A percentile compares a stretch with the other conserved stretches of the same genome.
Conservation (phyloP, 441 rosid species). For the Breynia disticha region DNA sequence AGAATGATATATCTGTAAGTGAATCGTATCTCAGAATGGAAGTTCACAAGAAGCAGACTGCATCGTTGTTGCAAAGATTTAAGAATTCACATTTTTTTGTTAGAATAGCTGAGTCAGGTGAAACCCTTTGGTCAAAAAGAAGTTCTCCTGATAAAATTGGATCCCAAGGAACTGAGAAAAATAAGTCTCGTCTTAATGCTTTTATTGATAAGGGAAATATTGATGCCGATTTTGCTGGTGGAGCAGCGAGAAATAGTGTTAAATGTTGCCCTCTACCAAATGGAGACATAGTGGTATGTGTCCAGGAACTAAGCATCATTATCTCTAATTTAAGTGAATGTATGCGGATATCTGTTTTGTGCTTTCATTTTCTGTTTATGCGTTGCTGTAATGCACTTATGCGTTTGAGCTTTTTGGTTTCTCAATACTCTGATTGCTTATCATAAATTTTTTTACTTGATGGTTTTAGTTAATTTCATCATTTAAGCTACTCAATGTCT, state of each 20-base stretch:
- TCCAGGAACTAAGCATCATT: constrained; percentile 11
- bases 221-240: constrained; percentile 73
- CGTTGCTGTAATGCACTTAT: neutral
- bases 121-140: constrained; percentile 81
- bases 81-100: constrained; percentile 89
- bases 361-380: neutral
- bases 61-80: constrained; percentile 63
- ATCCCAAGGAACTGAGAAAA: constrained; percentile 22
- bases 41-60: constrained; percentile 67
- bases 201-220: constrained; percentile 75
- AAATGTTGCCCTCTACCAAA: constrained; percentile 72
- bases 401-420: too few species aligned
- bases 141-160: constrained; percentile 27
- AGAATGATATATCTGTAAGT: constrained; percentile 53
- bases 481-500: constrained; percentile 36
- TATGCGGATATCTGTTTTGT: neutral
- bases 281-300: constrained; percentile 96
- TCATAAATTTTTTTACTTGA: neutral
- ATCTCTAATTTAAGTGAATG: neutral
- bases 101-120: constrained; percentile 80
- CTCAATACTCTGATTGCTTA: too few species aligned
- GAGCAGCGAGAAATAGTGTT: constrained; percentile 71
- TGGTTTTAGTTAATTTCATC: neutral
- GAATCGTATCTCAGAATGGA: constrained; percentile 87
- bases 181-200: constrained; percentile 35